Evolutionary conservation across 108 stramenopile genomes (phyloP).

Genomic region (Fragilariopsis cylindrus): DNA sequence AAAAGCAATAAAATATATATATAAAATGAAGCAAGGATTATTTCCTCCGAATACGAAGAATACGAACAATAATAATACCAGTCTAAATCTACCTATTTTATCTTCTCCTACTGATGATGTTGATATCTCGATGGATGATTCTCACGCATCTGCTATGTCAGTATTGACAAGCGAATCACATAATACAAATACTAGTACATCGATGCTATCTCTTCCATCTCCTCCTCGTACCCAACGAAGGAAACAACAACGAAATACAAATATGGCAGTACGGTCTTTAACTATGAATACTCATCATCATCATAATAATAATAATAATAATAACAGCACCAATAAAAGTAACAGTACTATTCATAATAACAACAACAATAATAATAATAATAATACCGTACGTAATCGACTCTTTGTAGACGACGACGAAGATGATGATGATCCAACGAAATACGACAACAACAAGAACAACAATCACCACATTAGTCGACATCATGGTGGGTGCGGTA

Average conservation of each 20-base stretch:
- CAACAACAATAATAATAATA: not conserved
- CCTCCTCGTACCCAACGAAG: conserved; percentile 10
- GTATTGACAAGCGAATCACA: no score
- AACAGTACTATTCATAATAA: not conserved
- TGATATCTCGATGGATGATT: no score
- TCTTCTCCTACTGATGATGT: no score
- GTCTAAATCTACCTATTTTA: no score
- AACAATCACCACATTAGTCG: not conserved
- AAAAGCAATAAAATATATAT: no score
- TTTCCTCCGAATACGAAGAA: no score
- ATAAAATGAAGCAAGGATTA: no score
- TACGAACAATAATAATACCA: no score
- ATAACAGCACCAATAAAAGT: not conserved
- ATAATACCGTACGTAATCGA: conserved; percentile 3
- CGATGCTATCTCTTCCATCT: not conserved
- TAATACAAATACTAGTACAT: no score
- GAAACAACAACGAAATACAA: not conserved
- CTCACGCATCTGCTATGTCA: no score
- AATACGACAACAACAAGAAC: not conserved
- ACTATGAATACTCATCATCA: not conserved
- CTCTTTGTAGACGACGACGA: conserved; percentile 27
- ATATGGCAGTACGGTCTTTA: not conserved
- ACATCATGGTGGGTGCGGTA: not conserved
- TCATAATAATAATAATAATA: not conserved
- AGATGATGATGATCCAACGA: conserved; percentile 4